These are phyloP conservation scores for Saccharata proteae DNA, from an alignment of 2,329 filamentous ascomycete genomes.

Conservation along the genomic window DNA sequence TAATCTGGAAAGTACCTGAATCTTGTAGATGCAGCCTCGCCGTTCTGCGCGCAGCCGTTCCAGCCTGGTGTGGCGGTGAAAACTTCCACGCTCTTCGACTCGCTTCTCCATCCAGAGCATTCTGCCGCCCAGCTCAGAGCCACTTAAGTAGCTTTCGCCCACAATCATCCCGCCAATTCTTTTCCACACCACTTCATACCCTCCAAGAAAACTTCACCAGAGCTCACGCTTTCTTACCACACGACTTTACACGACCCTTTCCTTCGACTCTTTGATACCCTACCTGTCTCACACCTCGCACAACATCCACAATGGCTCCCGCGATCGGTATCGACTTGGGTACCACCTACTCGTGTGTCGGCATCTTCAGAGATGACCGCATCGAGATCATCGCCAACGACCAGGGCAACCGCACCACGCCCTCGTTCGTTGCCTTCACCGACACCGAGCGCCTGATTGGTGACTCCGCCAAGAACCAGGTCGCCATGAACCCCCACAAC, in stretches of 20 bases:
- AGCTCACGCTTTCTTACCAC: slow-evolving; percentile 2
- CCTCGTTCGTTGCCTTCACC: slow-evolving; percentile 87
- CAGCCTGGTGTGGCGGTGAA: slow-evolving; percentile 2
- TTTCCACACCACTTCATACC: slow-evolving; percentile 3
- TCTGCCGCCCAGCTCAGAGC: slow-evolving; percentile 6
- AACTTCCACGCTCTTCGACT: slow-evolving; percentile 6
- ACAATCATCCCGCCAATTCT: slow-evolving; percentile 4
- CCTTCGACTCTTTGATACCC: slow-evolving; percentile 9
- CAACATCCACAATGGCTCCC: slow-evolving; percentile 14
- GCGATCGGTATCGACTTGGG: slow-evolving; percentile 26
- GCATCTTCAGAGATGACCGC: slow-evolving; percentile 30
- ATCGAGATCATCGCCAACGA: slow-evolving; percentile 34
- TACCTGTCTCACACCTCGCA: slow-evolving; percentile 1
- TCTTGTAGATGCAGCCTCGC: neutral
- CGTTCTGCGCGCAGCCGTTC: neutral
- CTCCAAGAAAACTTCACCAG: slow-evolving; percentile 3
- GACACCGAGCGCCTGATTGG: slow-evolving; percentile 94
- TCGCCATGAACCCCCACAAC: slow-evolving; percentile 36
- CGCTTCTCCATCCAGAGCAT: slow-evolving; percentile 8
- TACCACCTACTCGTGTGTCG: slow-evolving; percentile 25
- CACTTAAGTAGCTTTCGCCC: slow-evolving; percentile 9
- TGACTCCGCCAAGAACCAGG: slow-evolving; percentile 54
- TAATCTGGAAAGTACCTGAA: no score
- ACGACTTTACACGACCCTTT: slow-evolving; percentile 2
- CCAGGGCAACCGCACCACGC: slow-evolving; percentile 32